A percentile compares a stretch with the other conserved stretches of the same genome.
Evolutionary conservation across 2,329 filamentous ascomycete species (phyloP).

Genomic region (Alternaria sp.): DNA sequence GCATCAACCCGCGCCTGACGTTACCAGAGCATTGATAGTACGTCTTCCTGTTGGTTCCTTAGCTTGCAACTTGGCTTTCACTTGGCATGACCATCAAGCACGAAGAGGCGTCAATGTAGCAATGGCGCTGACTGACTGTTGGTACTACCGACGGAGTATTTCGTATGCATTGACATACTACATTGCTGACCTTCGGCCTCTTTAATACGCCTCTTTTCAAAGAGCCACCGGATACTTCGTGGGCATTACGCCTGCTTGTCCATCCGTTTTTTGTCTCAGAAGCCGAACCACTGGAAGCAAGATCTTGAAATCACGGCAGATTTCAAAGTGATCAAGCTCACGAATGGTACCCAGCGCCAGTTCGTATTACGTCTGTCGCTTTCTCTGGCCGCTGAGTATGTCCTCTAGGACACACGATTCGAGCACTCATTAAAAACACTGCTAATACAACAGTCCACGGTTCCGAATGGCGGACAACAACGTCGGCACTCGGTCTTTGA

Average conservation of each 20-base stretch:
- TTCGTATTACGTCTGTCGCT: conserved; percentile 17
- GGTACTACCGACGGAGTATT: conserved; percentile 8
- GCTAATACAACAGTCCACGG: conserved; percentile 19
- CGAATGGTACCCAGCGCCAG: conserved; percentile 14
- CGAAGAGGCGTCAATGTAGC: conserved; percentile 16
- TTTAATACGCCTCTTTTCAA: background rate
- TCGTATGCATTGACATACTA: conserved; percentile 20
- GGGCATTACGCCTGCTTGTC: conserved; percentile 5
- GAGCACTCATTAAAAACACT: conserved; percentile 20
- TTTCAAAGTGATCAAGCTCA: conserved; percentile 23
- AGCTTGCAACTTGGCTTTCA: conserved; percentile 1
- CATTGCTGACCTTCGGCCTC: background rate
- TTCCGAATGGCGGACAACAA: conserved; percentile 39
- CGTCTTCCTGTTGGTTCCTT: conserved; percentile 1
- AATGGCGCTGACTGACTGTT: conserved; percentile 26
- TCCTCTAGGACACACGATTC: conserved; percentile 15
- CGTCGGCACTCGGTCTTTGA: conserved; percentile 25
- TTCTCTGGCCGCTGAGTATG: conserved; percentile 36
- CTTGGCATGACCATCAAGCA: conserved; percentile 1
- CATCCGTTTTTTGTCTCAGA: conserved; percentile 7
- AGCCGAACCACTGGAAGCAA: background rate
- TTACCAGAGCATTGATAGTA: conserved; percentile 19
- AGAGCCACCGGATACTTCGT: conserved; percentile 3
- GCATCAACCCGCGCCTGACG: conserved; percentile 20
- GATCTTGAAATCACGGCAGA: background rate